Evolutionary conservation across 2,329 filamentous ascomycete species (phyloP), one percentile per base, ranked within the genome.

Genomic region (Claviceps cyperi): DNA sequence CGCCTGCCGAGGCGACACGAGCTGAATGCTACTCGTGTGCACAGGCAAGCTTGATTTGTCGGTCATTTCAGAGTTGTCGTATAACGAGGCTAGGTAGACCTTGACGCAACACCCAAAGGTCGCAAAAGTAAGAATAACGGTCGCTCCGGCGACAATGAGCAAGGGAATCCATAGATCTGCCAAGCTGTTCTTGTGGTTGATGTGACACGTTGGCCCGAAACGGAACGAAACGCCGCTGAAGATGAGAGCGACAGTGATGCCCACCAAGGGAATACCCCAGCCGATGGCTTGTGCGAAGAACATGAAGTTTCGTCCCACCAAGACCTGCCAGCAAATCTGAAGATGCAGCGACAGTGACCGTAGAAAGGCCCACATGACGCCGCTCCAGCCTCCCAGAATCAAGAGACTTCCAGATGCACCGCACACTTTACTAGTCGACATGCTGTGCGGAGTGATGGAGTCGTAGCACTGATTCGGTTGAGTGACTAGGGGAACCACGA

Each of bases 321-420:
- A 81, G 36, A 94, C 76, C 65, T 97, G 89, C 92, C 92, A 98
- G 72, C 90, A 96, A 56, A 98, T 96, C 66, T 97, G 92, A 24
- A 98, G 80, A 66, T 98, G 92, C 59, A 98, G 83, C 4, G 89
- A 94, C 36, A 97, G 69, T 0, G 91, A 86, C 55, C 92, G 81
- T 53, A 96, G 76, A 63, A 96, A 94, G 55, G 90, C 80, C 91
- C 92, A 98, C 66, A 94, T 81, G 35, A 88, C 80, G 44, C 83
- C 86, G 32, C 80, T 77, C 76, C 90, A 86, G 43, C 90, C 92
- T 49, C 92, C 92, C 32, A 90, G 78, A 47, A 97, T 76, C 47
- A 98, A 70, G 56, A 96, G 83, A 1, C 88, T 77, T 9, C 92
- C 92, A 0, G 90, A 95, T 52, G 89, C 84, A 5, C 89, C 92